phyloP scores from a whole-genome alignment of 1,284 basidiomycete genomes.

The Neonothopanus nambi region DNA sequence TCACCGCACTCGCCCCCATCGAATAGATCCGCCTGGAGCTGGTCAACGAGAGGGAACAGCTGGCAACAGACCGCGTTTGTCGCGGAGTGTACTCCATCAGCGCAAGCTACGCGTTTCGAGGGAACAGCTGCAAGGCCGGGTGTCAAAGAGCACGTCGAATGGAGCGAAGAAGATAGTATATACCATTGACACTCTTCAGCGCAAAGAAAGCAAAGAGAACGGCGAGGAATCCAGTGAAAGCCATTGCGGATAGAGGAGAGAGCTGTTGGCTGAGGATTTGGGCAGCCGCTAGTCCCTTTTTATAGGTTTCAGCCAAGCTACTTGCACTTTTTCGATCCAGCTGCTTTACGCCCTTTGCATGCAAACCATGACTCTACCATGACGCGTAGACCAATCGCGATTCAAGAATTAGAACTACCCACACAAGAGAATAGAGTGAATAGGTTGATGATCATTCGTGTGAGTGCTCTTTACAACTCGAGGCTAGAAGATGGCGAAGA shows the following conservation, averaged over 20 bases:
- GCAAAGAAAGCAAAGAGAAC: constrained; percentile 6
- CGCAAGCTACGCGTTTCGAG: constrained; percentile 33
- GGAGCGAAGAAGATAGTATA: constrained; percentile 7
- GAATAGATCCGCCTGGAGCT: constrained; percentile 41
- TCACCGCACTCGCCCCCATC: constrained; percentile 42
- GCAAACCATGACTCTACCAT: too few species aligned
- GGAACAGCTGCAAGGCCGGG: constrained; percentile 24
- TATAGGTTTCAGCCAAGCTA: too few species aligned
- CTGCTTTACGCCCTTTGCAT: too few species aligned
- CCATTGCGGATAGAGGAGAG: constrained; percentile 6
- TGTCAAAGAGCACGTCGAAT: background rate
- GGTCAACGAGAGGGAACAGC: constrained; percentile 39
- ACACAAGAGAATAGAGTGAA: too few species aligned
- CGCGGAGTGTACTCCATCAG: constrained; percentile 34
- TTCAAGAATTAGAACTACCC: too few species aligned
- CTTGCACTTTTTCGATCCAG: too few species aligned
- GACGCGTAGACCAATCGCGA: too few species aligned
- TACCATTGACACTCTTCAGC: constrained; percentile 15
- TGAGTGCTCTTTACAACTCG: too few species aligned
- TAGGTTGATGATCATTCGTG: too few species aligned
- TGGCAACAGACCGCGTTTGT: constrained; percentile 39
- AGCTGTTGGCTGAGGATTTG: background rate
- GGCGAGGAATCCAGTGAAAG: constrained; percentile 5
- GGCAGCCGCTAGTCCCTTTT: background rate
- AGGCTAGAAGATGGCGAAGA: too few species aligned